Evolutionary conservation across 768 basidiomycete species (phyloP).

Genomic region (Solioccasus polychromus): DNA sequence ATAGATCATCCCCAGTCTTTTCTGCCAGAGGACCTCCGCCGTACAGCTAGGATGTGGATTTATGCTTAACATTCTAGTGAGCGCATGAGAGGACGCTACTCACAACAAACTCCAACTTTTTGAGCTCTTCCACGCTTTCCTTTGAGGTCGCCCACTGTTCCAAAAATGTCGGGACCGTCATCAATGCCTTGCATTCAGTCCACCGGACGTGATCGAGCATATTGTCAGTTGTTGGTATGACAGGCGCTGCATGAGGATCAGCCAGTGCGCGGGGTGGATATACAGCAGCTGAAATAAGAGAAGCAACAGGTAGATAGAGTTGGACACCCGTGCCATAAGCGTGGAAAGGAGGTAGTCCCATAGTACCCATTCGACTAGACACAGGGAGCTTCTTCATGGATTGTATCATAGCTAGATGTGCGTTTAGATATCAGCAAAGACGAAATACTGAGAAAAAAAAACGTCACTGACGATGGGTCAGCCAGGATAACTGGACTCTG

Average conservation of each 20-base stretch:
- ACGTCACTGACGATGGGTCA: conserved; percentile 30
- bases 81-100: conserved; percentile 6
- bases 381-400: background rate
- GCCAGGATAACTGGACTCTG: conserved; percentile 32
- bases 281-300: conserved; percentile 24
- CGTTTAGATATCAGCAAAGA: background rate
- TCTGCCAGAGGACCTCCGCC: conserved; percentile 38
- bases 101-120: conserved; percentile 29
- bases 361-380: conserved; percentile 18
- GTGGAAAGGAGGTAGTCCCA: conserved; percentile 41
- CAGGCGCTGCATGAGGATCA: conserved; percentile 25
- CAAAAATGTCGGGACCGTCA: conserved; percentile 39
- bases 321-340: conserved; percentile 33
- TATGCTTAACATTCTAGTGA: background rate
- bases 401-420: background rate
- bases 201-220: conserved; percentile 34
- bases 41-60: conserved; percentile 25
- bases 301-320: conserved; percentile 32
- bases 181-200: conserved; percentile 28
- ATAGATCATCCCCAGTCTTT: conserved; percentile 14
- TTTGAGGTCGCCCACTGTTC: conserved; percentile 34
- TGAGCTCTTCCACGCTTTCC: conserved; percentile 24
- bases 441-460: background rate
- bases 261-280: conserved; percentile 29
- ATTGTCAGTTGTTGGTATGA: conserved; percentile 38